Evolutionary conservation across 1,284 basidiomycete species (phyloP).

Genomic region (Fomes fomentarius): DNA sequence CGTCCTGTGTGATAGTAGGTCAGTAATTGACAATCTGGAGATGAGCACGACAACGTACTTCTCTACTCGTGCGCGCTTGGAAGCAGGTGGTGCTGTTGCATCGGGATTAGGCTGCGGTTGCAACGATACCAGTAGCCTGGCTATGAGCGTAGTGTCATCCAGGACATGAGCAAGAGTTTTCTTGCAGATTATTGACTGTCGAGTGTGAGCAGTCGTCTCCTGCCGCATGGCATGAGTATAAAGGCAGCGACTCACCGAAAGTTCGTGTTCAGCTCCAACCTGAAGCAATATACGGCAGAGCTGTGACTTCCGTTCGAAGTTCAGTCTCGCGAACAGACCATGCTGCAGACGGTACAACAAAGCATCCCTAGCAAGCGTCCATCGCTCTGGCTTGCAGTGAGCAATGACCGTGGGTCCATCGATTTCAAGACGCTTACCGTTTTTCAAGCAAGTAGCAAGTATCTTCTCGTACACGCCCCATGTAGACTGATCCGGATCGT

Average conservation of each 20-base stretch:
- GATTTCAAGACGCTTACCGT: conserved; percentile 39
- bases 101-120: conserved; percentile 51
- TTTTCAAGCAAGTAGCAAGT: conserved; percentile 48
- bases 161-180: conserved; percentile 51
- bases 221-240: too few relatives aligned
- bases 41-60: conserved; percentile 44
- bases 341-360: conserved; percentile 49
- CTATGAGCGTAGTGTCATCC: conserved; percentile 54
- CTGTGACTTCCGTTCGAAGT: conserved; percentile 54
- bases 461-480: conserved; percentile 54
- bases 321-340: conserved; percentile 56
- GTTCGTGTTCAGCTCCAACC: conserved; percentile 46
- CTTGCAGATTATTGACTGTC: conserved; percentile 55
- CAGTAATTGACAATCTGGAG: background rate
- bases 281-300: conserved; percentile 59
- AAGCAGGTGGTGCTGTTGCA: conserved; percentile 49
- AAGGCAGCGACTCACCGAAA: conserved; percentile 45
- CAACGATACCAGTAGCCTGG: conserved; percentile 60
- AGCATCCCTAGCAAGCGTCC: conserved; percentile 38
- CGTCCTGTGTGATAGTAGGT: background rate
- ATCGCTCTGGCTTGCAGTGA: conserved; percentile 28
- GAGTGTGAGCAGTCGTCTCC: background rate
- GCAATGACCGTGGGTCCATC: background rate
- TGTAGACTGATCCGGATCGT: conserved; percentile 43
- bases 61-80: conserved; percentile 64